phyloP scores from a whole-genome alignment of 441 rosid species.

The Capsella rubella region DNA sequence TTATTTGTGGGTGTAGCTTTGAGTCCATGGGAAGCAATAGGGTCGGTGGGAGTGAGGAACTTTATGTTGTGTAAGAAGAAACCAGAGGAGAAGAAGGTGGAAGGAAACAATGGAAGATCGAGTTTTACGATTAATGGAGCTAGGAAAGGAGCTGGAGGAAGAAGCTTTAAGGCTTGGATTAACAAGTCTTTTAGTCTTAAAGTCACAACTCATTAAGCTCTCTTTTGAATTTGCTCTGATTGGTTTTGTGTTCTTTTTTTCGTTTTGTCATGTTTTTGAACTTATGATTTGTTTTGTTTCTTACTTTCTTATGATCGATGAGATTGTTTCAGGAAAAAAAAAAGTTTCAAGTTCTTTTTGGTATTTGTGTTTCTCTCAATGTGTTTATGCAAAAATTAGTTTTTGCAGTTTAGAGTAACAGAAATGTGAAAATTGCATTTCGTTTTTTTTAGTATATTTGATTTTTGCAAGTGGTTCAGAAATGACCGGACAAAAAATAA shows the following conservation, averaged over 20 bases:
- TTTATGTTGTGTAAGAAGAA: slow-evolving; percentile 92
- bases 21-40: slow-evolving; percentile 78
- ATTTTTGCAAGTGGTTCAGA: background rate
- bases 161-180: slow-evolving; percentile 87
- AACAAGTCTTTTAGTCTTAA: slow-evolving; percentile 79
- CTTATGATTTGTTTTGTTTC: slow-evolving; percentile 6
- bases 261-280: slow-evolving; percentile 17
- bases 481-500: background rate
- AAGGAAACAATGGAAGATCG: slow-evolving; percentile 44
- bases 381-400: background rate
- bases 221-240: background rate
- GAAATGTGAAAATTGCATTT: background rate
- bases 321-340: background rate
- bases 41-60: slow-evolving; percentile 71
- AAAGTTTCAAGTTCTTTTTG: slow-evolving; percentile 11
- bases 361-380: background rate
- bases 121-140: slow-evolving; percentile 37
- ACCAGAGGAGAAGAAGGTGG: slow-evolving; percentile 53
- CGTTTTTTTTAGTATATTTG: background rate
- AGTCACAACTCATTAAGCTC: slow-evolving; percentile 60
- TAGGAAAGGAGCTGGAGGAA: slow-evolving; percentile 58
- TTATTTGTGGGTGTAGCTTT: slow-evolving; percentile 52
- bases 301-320: background rate
- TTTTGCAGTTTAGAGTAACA: background rate
- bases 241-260: slow-evolving; percentile 24